Evolutionary conservation across 176 grass and related monocot genomes (phyloP).

Genomic region (Secale cereale): DNA sequence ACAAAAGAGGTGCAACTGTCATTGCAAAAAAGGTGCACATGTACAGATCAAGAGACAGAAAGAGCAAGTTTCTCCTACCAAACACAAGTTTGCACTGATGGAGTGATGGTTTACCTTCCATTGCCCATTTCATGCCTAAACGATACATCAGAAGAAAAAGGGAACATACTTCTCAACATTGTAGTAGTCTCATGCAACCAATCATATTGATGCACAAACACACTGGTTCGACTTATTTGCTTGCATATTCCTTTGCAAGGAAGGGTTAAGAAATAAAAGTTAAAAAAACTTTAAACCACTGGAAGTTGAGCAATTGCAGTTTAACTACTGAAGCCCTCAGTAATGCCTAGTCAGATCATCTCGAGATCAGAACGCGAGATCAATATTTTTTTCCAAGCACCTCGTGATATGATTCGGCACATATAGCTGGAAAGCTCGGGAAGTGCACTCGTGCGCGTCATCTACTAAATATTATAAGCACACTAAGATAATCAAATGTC

Average conservation of each 20-base stretch:
- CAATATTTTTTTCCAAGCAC: constrained; percentile 39
- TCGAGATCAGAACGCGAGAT: constrained; percentile 53
- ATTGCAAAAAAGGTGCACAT: background rate
- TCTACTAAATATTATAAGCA: constrained; percentile 55
- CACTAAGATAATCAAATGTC: constrained; percentile 39
- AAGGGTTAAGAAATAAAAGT: constrained; percentile 35
- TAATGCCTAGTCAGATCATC: constrained; percentile 36
- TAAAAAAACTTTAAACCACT: constrained; percentile 35
- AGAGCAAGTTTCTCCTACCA: constrained; percentile 11
- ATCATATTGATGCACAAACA: constrained; percentile 24
- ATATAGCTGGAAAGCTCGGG: constrained; percentile 87
- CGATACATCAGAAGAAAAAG: background rate
- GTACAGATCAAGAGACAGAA: constrained; percentile 19
- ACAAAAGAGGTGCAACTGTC: background rate
- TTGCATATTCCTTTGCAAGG: constrained; percentile 31
- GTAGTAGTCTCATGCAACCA: constrained; percentile 19
- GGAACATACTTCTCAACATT: constrained; percentile 16
- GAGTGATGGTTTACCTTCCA: constrained; percentile 20
- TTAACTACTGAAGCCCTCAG: constrained; percentile 42
- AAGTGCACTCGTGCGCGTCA: constrained; percentile 90
- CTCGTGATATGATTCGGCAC: constrained; percentile 65
- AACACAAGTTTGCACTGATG: background rate
- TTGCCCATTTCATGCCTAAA: constrained; percentile 19
- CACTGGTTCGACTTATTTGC: constrained; percentile 26
- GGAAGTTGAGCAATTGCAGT: constrained; percentile 37